Evolutionary conservation across 768 basidiomycete species (phyloP), one percentile per base, ranked within the genome.

Genomic region (Termitomyces sp.): DNA sequence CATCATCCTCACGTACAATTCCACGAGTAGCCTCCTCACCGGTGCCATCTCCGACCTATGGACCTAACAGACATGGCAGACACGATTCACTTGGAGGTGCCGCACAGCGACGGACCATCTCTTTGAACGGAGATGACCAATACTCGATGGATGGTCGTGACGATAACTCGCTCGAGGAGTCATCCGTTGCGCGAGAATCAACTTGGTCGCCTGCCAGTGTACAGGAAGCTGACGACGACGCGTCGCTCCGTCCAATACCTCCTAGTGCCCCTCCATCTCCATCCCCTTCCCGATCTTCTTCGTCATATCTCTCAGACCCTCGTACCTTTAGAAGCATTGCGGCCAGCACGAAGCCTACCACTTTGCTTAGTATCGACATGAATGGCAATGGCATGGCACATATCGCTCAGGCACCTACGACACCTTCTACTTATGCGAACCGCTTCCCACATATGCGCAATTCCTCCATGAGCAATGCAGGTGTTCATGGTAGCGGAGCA

Each of bases 311-410:
- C 30, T 92, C 92, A 6, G 82, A 91, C 65, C 82, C 91, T 16
- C 82, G 87, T 55, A 93, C 91, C 0, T 92, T 93, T 72, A 81
- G 84, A 66, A 91, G 89, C 67, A 87, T 88, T 67, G 84, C 88
- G 30, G 91, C 89, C 6, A 92, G 89, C 66, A 98, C 95, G 13
- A 97, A 97, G 71, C 95, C 94, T 2, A 98, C 95, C 6, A 98
- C 95, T 0, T 73, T 98, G 27, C 77, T 97, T n/a, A 93, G 91
- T 64, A 84, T 96, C 61, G 95, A 98, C 67, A 70, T 93, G 27
- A 83, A 81, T 47, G 83, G 86, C 7, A 86, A 86, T 63, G 90
- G 89, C 13, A 87, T 94, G 79, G 94, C 89, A 0, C 93, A 96
- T 71, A 96, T 96, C 64, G 94, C 94, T 6, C 91, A 96, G 68